phyloP scores from a whole-genome alignment of 768 basidiomycete genomes.

The Coprinopsis strossmayeri region DNA sequence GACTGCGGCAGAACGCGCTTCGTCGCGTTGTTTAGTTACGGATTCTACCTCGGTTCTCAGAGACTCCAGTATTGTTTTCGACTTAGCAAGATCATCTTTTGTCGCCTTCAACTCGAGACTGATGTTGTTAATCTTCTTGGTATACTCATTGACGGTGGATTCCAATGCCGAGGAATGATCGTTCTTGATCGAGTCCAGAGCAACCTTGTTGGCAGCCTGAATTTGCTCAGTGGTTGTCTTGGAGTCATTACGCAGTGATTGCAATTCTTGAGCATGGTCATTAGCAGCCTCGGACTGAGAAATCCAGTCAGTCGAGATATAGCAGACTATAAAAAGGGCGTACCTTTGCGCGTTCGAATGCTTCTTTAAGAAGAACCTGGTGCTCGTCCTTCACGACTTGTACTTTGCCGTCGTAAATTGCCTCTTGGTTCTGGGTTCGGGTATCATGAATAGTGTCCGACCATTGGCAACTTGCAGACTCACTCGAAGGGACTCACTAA shows the following conservation, averaged over 20 bases:
- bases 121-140: slow-evolving; percentile 58
- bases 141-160: slow-evolving; percentile 44
- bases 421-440: slow-evolving; percentile 53
- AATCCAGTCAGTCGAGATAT: not conserved
- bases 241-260: slow-evolving; percentile 60
- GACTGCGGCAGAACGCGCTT: slow-evolving; percentile 42
- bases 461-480: slow-evolving; percentile 13
- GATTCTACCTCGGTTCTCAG: slow-evolving; percentile 48
- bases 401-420: slow-evolving; percentile 60
- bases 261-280: slow-evolving; percentile 63
- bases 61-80: slow-evolving; percentile 53
- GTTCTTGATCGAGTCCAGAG: slow-evolving; percentile 53
- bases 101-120: slow-evolving; percentile 78
- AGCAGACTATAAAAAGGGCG: slow-evolving; percentile 9
- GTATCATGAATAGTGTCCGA: slow-evolving; percentile 8
- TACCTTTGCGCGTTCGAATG: slow-evolving; percentile 77
- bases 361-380: slow-evolving; percentile 52
- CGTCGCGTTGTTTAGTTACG: slow-evolving; percentile 60
- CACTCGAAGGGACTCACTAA: slow-evolving; percentile 64
- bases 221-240: slow-evolving; percentile 65
- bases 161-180: slow-evolving; percentile 61
- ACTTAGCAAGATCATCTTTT: slow-evolving; percentile 74
- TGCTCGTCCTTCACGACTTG: slow-evolving; percentile 63
- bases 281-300: slow-evolving; percentile 64
- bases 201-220: slow-evolving; percentile 49